A percentile compares a stretch with the other conserved stretches of the same genome.
Conservation (phyloP, 805 yeast species). For the Candida awuae region DNA sequence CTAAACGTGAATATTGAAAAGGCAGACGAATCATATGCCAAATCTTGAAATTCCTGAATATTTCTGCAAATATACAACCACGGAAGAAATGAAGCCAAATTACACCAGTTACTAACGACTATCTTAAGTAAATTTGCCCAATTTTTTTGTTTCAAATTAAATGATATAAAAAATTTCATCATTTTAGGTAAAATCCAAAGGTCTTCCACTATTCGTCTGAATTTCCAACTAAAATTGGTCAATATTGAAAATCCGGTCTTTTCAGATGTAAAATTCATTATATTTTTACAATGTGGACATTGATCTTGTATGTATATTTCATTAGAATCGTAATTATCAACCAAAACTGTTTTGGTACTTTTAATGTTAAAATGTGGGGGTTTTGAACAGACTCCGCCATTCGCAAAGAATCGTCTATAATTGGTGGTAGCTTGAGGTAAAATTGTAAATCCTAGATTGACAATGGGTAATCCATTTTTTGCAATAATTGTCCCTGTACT, state of each 20-base stretch:
- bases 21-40: too few relatives aligned
- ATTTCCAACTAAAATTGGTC: too few relatives aligned
- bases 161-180: too few relatives aligned
- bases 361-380: not conserved
- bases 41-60: not conserved
- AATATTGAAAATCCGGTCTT: not conserved
- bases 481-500: not conserved
- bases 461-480: not conserved
- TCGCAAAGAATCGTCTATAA: not conserved
- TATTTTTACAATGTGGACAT: conserved; percentile 5
- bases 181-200: too few relatives aligned
- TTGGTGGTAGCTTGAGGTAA: not conserved
- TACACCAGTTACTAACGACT: too few relatives aligned
- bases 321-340: not conserved
- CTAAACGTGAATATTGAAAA: too few relatives aligned
- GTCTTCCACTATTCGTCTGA: too few relatives aligned
- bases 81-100: too few relatives aligned
- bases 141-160: too few relatives aligned
- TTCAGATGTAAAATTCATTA: not conserved
- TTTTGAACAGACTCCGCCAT: not conserved
- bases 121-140: too few relatives aligned
- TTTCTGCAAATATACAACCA: conserved; percentile 1
- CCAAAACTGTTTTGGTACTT: not conserved
- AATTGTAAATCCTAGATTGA: not conserved
- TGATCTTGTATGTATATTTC: not conserved